phyloP scores from a whole-genome alignment of 345 rosid genomes.

The Microcos paniculata region DNA sequence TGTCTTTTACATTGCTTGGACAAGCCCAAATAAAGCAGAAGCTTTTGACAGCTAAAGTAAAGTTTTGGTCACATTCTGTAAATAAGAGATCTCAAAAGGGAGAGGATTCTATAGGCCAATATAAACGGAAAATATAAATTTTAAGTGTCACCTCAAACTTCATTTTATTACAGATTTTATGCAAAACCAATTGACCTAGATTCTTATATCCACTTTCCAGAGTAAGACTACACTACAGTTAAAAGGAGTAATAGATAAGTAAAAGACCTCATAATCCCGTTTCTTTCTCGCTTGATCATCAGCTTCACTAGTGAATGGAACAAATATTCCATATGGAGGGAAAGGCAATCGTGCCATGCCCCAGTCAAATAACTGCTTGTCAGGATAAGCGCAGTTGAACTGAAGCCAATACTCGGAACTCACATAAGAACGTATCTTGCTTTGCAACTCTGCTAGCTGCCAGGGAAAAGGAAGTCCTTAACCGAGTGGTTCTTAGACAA shows the following conservation, averaged over 20 bases:
- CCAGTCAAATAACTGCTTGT: conserved; percentile 88
- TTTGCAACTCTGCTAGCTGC: conserved; percentile 86
- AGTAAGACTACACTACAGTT: background rate
- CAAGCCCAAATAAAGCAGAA: background rate
- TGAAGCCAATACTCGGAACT: conserved; percentile 92
- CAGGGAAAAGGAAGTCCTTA: conserved; percentile 22
- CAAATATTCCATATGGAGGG: conserved; percentile 78
- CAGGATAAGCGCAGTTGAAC: conserved; percentile 59
- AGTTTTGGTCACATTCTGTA: background rate
- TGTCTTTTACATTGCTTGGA: background rate
- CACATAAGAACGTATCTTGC: conserved; percentile 70
- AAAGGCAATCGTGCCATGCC: conserved; percentile 88
- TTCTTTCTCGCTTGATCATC: conserved; percentile 92
- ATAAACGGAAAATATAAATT: background rate
- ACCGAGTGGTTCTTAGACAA: background rate
- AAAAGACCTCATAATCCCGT: conserved; percentile 89
- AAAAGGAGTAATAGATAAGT: background rate
- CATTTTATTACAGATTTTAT: conserved; percentile 5
- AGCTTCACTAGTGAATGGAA: conserved; percentile 84
- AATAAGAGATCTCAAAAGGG: background rate
- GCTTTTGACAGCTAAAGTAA: background rate
- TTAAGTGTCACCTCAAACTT: conserved; percentile 6
- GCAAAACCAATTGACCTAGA: conserved; percentile 10
- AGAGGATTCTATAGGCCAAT: background rate
- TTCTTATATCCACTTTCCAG: conserved; percentile 7